These are phyloP conservation scores for Graphiopsis chlorocephala DNA, from an alignment of 2,329 filamentous ascomycete genomes.

Conservation along the genomic window DNA sequence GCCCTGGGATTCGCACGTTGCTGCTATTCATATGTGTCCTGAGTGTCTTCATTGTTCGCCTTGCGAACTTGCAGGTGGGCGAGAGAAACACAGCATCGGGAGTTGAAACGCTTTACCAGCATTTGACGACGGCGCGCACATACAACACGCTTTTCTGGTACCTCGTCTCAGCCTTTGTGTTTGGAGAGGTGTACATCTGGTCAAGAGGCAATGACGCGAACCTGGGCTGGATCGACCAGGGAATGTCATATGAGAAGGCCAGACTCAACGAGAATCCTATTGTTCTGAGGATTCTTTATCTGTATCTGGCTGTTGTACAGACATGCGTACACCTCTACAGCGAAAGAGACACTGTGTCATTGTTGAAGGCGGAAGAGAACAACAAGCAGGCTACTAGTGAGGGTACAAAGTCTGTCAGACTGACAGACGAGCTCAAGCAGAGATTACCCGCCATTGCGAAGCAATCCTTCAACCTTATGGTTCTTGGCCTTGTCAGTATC, in stretches of 20 bases:
- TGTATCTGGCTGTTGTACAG: conserved; percentile 68
- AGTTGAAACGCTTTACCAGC: conserved; percentile 60
- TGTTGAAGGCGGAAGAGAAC: conserved; percentile 40
- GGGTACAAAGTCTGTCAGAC: neutral
- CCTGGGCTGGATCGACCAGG: conserved; percentile 72
- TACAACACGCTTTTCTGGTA: conserved; percentile 75
- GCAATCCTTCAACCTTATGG: conserved; percentile 21
- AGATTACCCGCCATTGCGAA: conserved; percentile 15
- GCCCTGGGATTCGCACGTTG: conserved; percentile 68
- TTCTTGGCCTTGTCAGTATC: conserved; percentile 21
- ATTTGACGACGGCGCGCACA: conserved; percentile 56
- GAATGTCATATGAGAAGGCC: conserved; percentile 64
- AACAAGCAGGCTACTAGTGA: conserved; percentile 26
- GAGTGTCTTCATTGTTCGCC: conserved; percentile 77
- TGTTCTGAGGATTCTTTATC: conserved; percentile 70
- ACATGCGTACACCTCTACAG: conserved; percentile 65
- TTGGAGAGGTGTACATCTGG: conserved; percentile 78
- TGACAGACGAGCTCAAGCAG: neutral
- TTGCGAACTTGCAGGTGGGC: conserved; percentile 49
- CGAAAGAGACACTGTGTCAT: conserved; percentile 68
- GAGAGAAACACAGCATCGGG: conserved; percentile 65
- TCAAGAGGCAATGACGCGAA: conserved; percentile 51
- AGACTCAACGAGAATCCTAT: conserved; percentile 83
- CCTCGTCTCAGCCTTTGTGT: conserved; percentile 71
- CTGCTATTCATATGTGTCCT: conserved; percentile 75